Base-by-base conservation (phyloP, 164 flowering plant genomes). In the Vitis amurensis region DNA sequence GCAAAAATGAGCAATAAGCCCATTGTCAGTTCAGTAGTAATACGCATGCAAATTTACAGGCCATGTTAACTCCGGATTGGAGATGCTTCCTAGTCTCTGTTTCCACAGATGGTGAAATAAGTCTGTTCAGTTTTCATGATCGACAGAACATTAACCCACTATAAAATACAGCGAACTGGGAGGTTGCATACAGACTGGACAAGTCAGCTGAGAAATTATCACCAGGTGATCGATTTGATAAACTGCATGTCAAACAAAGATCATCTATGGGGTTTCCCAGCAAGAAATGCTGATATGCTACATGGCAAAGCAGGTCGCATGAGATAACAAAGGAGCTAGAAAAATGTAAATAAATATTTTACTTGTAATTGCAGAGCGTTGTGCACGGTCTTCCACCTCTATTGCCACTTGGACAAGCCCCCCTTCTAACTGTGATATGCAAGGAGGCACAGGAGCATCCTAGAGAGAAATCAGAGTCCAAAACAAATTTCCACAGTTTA, bases 361-460 rank as follows among this genome's bases (percentile, higher is more conserved):
- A 95, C 99, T 91, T 78, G 97, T 95, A 73, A 95, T 87, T 59
- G 99, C 98, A 19, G 99, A 95, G 29, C 97, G 96, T 58, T 91
- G 97, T 47, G 99, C 94, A 71, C 98, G 97, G 69, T 93, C 97
- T 81, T 95, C 99, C 61, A 95, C 98, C 85, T 95, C 99, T 67
- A 95, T 93, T 55, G 99, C 99, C 76, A 95, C 96, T 78, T 95
- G 99, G 74, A 95, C 99, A 77, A 93, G 95, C 53, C 99, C 98
- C 64, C 99, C 98, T 78, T 93, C 98, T 70, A 95, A 75, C 68
- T 89, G 98, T 55, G 99, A 93, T 79, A 95, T 95, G 81, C 98
- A 95, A 57, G 99, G 99, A 37, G 99, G 99, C 17, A 95, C 91
- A 71, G 99, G 98, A 75, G 99, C 98, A 88, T 95, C 99, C 99